Conservation (phyloP, 176 grass and related monocot genomes). For the Cenchrus fungigraminus region DNA sequence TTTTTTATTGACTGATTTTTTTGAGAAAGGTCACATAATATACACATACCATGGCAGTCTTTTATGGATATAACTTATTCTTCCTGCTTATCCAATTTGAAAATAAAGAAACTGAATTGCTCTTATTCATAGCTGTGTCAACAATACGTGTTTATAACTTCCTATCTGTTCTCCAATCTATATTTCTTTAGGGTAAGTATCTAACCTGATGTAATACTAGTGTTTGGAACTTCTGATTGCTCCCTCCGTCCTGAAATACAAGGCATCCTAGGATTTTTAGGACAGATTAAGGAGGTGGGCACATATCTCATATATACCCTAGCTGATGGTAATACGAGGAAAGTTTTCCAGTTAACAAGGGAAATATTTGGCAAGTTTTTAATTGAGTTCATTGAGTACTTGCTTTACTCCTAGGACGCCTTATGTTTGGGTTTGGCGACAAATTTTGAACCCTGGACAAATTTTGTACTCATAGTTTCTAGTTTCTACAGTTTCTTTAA, state of each 20-base stretch:
- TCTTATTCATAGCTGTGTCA: not conserved
- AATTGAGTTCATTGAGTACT: too few species aligned
- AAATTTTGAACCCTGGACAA: too few species aligned
- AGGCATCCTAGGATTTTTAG: too few species aligned
- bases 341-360: too few species aligned
- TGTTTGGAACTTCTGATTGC: constrained; percentile 16
- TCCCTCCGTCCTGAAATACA: too few species aligned
- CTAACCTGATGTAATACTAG: constrained; percentile 15
- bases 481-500: not conserved
- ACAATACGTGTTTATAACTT: not conserved
- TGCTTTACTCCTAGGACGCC: too few species aligned
- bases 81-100: constrained; percentile 6
- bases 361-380: too few species aligned
- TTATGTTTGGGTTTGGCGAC: too few species aligned
- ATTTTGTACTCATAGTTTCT: not conserved
- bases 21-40: not conserved
- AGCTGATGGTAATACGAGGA: too few species aligned
- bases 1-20: not conserved
- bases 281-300: too few species aligned
- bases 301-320: too few species aligned
- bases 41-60: not conserved
- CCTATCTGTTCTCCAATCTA: not conserved
- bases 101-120: not conserved
- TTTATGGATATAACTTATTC: not conserved
- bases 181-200: not conserved